Percentiles rank a stretch among this genome's conserved stretches.
Evolutionary conservation across 371 early-diverging fungal species (phyloP).

Genomic region (Mucor plumbeus): DNA sequence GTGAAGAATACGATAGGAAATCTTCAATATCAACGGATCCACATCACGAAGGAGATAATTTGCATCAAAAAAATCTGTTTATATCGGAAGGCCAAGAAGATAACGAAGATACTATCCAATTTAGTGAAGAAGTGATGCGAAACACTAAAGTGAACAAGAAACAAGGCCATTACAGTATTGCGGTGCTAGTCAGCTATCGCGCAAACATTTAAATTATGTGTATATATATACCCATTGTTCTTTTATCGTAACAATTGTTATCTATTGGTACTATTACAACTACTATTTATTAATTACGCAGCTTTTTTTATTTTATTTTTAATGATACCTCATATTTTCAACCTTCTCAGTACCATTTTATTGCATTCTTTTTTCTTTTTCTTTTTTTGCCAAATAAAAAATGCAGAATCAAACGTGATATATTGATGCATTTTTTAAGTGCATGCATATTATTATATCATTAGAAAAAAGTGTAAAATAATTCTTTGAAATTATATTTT

Average conservation of each 20-base stretch:
- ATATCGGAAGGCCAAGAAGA: neutral
- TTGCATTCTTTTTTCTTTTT: too few relatives aligned
- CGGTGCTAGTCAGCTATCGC: constrained; percentile 31
- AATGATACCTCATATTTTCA: neutral
- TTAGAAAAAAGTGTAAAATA: too few relatives aligned
- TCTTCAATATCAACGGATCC: constrained; percentile 14
- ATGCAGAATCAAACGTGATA: too few relatives aligned
- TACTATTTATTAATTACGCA: neutral
- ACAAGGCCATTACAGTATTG: constrained; percentile 37
- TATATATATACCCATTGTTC: constrained; percentile 6
- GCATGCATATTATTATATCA: too few relatives aligned
- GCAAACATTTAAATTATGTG: constrained; percentile 26
- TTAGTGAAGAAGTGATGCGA: constrained; percentile 33
- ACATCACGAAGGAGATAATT: constrained; percentile 16
- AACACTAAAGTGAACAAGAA: constrained; percentile 34
- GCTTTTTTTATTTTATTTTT: neutral
- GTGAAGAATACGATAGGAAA: constrained; percentile 31
- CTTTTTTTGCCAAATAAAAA: too few relatives aligned
- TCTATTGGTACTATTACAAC: neutral
- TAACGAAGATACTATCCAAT: constrained; percentile 13
- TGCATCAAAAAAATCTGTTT: neutral
- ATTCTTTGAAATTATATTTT: too few relatives aligned
- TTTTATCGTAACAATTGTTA: neutral
- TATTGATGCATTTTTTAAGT: too few relatives aligned
- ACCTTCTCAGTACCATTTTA: neutral